Evolutionary conservation across 371 early-diverging fungal species (phyloP), one percentile per base, ranked within the genome.

Genomic region (Phascolomyces articulosus): DNA sequence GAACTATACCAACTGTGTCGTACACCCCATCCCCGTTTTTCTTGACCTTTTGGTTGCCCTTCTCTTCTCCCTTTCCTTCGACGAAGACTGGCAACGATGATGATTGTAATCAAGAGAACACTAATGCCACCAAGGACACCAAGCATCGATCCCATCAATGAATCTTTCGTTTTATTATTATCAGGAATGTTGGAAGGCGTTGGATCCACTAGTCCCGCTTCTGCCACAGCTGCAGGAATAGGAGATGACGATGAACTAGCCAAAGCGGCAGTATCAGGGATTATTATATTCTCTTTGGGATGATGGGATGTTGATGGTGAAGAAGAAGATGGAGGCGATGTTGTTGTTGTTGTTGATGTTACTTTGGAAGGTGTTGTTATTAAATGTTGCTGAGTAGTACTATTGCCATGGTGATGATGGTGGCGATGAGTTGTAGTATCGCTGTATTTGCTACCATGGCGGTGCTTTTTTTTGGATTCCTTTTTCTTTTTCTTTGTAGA

Each of bases 41-140:
- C 57, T 23, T 31, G 55, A 2, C 31, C 55, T 55, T 38, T 21
- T 16, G 16, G 21, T 16, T 26, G 49, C 16, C 20, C 24, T n/a
- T 34, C 11, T 2, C 34, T 18, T 56, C 34, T 56, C 21, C 56
- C 11, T 51, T 51, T 51, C 16, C 26, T 20, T 23, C 62, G 62
- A 10, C 34, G 24, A 10, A n/a, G 6, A 20, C 53, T 51, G 3
- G 54, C 21, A 34, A 61, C 28, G 2, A 53, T 2, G 18, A 61
- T 49, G 24, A 53, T 53, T 4, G 26, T 29, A 16, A 64, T 34
- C 2, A 58, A 4, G 18, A 64, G 38, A 9, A 57, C 49, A 34
- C 40, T 49, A 7, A 64, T 31, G n/a, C 64, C 64, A n/a, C 64
- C 64, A 11, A 64, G 29, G 0, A 48, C 48, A 2, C 64, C 64